Conservation (phyloP, 345 rosid genomes). For the Ceriops decandra region DNA sequence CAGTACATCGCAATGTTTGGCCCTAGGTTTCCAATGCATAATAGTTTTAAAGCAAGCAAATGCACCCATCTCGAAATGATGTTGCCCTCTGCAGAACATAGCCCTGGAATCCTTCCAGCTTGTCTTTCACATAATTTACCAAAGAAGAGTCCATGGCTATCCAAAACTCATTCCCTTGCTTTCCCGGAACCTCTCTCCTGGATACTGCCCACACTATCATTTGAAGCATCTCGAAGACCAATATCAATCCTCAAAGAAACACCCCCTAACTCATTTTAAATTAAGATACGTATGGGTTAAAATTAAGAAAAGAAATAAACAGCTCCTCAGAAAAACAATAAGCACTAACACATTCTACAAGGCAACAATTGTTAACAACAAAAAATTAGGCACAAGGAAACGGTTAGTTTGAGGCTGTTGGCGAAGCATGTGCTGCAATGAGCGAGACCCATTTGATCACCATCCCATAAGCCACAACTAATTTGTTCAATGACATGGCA, state of each 20-base stretch:
- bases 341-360: no score
- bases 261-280: conserved; percentile 53
- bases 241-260: conserved; percentile 83
- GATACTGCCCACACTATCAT: conserved; percentile 73
- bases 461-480: not conserved
- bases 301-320: not conserved
- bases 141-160: conserved; percentile 82
- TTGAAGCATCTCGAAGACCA: conserved; percentile 88
- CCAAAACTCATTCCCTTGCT: conserved; percentile 84
- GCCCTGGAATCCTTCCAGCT: conserved; percentile 82
- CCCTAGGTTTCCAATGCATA: not conserved
- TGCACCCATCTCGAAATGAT: conserved; percentile 75
- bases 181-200: conserved; percentile 90
- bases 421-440: not conserved
- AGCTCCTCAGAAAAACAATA: not conserved
- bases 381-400: not conserved
- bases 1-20: no score
- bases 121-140: conserved; percentile 69
- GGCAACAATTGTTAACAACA: not conserved
- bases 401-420: not conserved
- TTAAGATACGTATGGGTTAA: no score
- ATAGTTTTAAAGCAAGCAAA: conserved; percentile 12
- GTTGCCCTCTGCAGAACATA: conserved; percentile 64
- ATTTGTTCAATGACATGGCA: not conserved
- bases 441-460: not conserved